These are phyloP conservation scores for Cyphellophora attinorum DNA, from an alignment of 2,329 filamentous ascomycete species.

Conservation along the genomic window DNA sequence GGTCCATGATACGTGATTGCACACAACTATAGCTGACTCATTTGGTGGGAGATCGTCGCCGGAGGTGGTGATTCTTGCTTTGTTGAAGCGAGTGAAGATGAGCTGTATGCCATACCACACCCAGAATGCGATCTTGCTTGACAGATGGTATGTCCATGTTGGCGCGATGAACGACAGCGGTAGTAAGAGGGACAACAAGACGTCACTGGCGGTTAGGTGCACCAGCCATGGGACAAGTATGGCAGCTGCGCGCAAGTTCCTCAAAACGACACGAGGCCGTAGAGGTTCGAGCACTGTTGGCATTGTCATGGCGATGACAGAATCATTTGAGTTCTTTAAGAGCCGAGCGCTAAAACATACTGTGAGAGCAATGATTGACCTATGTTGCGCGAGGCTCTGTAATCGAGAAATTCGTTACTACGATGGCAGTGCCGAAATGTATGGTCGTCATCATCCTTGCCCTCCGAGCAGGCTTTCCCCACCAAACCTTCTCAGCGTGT, in stretches of 20 bases:
- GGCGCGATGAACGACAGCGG: slow-evolving; percentile 35
- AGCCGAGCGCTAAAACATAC: no score
- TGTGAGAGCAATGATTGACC: no score
- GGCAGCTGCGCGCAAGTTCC: background rate
- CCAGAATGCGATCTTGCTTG: slow-evolving; percentile 44
- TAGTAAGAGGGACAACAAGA: slow-evolving; percentile 28
- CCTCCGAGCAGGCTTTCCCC: no score
- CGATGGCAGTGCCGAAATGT: no score
- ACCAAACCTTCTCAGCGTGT: no score
- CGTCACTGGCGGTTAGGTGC: background rate
- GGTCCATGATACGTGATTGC: slow-evolving; percentile 52
- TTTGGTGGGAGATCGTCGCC: slow-evolving; percentile 41
- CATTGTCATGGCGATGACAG: background rate
- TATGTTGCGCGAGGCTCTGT: no score
- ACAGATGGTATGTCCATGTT: slow-evolving; percentile 44
- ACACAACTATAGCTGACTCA: slow-evolving; percentile 53
- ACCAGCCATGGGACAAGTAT: background rate
- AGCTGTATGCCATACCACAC: slow-evolving; percentile 50
- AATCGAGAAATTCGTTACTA: no score
- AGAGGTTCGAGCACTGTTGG: background rate
- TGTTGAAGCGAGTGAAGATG: slow-evolving; percentile 47
- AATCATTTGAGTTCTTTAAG: no score
- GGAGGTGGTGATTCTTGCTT: slow-evolving; percentile 43
- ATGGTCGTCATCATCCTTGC: no score
- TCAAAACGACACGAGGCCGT: background rate